Conservation (phyloP, 352 stramenopile genomes). For the Phytophthora uliginosa region DNA sequence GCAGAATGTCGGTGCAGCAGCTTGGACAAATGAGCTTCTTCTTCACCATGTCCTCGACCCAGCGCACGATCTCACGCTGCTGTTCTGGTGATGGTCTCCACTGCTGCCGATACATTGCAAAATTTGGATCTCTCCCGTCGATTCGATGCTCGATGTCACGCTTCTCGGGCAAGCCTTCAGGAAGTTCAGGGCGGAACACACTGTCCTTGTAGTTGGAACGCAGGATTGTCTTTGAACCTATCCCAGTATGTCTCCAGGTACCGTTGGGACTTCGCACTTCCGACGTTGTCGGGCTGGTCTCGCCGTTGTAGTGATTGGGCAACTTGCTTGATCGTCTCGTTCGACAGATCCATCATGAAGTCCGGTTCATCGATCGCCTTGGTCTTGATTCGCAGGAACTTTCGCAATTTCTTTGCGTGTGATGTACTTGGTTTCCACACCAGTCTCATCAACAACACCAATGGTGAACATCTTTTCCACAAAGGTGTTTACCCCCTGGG, state of each 20-base stretch:
- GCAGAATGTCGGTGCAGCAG: background rate
- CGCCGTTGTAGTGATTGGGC: too few relatives aligned
- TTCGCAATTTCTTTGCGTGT: conserved; percentile 6
- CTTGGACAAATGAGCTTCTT: background rate
- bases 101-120: conserved; percentile 15
- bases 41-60: background rate
- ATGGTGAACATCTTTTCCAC: too few relatives aligned
- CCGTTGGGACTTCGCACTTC: background rate
- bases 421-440: conserved; percentile 13
- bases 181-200: conserved; percentile 9
- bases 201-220: conserved; percentile 5
- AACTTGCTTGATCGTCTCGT: background rate
- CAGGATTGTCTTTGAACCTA: background rate
- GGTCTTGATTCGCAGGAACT: conserved; percentile 19
- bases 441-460: background rate
- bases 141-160: background rate
- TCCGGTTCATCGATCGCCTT: conserved; percentile 8
- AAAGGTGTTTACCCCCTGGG: too few relatives aligned
- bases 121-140: background rate
- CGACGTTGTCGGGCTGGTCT: background rate
- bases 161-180: conserved; percentile 10
- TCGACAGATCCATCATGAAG: background rate
- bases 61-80: conserved; percentile 3
- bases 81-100: conserved; percentile 21
- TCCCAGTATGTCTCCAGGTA: background rate